A percentile compares a stretch with the other conserved stretches of the same genome.
Evolutionary conservation across 495 filamentous ascomycete species (phyloP).

Genomic region (Stereocaulon alpinum): DNA sequence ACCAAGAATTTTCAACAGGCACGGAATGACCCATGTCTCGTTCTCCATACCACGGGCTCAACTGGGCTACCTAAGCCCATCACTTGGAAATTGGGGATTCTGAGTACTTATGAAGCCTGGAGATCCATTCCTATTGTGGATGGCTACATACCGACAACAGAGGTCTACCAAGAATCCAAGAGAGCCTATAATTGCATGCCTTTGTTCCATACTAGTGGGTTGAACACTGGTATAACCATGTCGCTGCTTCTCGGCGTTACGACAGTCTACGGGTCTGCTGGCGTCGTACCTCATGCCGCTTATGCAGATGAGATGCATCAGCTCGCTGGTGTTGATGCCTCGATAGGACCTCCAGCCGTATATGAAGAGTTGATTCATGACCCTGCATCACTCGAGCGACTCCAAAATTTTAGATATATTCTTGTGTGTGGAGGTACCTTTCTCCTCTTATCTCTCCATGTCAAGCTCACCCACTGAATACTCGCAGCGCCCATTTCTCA

Average conservation of each 20-base stretch:
- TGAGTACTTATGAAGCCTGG: conserved; percentile 19
- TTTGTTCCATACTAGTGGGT: conserved; percentile 9
- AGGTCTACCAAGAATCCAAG: neutral
- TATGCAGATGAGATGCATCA: conserved; percentile 3
- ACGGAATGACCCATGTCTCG: conserved; percentile 24
- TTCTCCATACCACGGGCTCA: conserved; percentile 37
- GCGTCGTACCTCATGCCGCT: neutral
- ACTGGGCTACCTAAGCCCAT: conserved; percentile 38
- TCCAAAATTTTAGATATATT: conserved; percentile 6
- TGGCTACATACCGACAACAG: conserved; percentile 5
- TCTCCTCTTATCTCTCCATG: neutral
- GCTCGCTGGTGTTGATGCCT: conserved; percentile 3
- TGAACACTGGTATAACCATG: conserved; percentile 1
- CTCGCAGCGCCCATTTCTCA: conserved; percentile 4
- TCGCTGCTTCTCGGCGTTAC: conserved; percentile 2
- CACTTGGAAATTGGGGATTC: conserved; percentile 5
- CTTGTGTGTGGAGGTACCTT: conserved; percentile 8
- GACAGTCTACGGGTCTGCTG: neutral
- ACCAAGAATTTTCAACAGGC: conserved; percentile 27
- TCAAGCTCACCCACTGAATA: conserved; percentile 3
- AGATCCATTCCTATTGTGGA: conserved; percentile 19
- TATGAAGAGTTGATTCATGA: conserved; percentile 6
- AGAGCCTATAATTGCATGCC: conserved; percentile 8
- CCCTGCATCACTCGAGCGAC: conserved; percentile 8
- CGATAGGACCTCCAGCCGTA: conserved; percentile 1